These are phyloP conservation scores for Cladosporium sp. DNA, from an alignment of 2,329 filamentous ascomycete genomes.

Conservation along the genomic window DNA sequence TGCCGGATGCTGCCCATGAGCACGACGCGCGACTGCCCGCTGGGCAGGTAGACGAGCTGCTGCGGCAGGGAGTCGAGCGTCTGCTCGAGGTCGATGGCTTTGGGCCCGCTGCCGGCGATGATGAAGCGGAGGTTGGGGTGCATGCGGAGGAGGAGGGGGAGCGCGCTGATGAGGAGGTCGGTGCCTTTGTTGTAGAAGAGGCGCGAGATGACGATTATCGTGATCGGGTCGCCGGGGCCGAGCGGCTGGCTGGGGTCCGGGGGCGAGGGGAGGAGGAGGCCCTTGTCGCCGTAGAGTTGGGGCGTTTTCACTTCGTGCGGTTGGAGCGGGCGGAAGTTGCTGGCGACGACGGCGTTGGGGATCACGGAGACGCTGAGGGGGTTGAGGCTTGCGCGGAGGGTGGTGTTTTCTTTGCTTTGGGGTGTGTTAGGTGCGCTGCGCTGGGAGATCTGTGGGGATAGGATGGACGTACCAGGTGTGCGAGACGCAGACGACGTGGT, in stretches of 20 bases:
- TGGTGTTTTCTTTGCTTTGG: slow-evolving; percentile 89
- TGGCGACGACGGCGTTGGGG: slow-evolving; percentile 92
- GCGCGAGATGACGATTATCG: slow-evolving; percentile 93
- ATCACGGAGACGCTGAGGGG: slow-evolving; percentile 97
- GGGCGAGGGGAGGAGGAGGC: slow-evolving; percentile 35
- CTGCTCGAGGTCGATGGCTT: slow-evolving; percentile 95
- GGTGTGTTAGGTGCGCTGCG: slow-evolving; percentile 9
- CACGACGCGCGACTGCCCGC: slow-evolving; percentile 81
- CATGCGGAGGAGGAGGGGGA: slow-evolving; percentile 81
- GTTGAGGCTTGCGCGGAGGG: slow-evolving; percentile 86
- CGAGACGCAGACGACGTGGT: slow-evolving; percentile 96
- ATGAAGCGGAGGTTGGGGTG: slow-evolving; percentile 95
- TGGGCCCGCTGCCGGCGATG: slow-evolving; percentile 90
- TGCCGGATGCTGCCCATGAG: slow-evolving; percentile 89
- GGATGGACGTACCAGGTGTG: slow-evolving; percentile 72
- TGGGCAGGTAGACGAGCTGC: slow-evolving; percentile 34
- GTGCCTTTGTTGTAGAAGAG: slow-evolving; percentile 99
- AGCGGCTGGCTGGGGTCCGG: slow-evolving; percentile 60
- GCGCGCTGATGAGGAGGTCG: slow-evolving; percentile 91
- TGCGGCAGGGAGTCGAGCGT: slow-evolving; percentile 66
- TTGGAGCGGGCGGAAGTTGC: slow-evolving; percentile 78
- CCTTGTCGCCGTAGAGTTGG: slow-evolving; percentile 19
- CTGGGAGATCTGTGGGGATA: background rate
- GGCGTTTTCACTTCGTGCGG: slow-evolving; percentile 27
- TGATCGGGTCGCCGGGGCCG: slow-evolving; percentile 79